Evolutionary conservation across 2,329 filamentous ascomycete species (phyloP).

Genomic region (Setomelanomma holmii): DNA sequence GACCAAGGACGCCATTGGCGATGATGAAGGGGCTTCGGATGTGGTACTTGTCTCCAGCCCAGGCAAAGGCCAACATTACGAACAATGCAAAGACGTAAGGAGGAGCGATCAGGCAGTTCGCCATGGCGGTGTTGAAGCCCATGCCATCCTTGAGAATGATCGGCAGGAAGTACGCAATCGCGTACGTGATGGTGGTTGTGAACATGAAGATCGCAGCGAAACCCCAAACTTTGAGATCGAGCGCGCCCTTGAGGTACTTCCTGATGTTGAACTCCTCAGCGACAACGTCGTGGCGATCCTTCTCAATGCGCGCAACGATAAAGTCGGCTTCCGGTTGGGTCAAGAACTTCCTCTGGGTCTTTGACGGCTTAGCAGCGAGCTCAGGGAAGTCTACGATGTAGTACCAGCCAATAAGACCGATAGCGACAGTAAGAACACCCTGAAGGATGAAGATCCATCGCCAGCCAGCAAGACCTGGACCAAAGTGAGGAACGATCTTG

Average conservation of each 20-base stretch:
- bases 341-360: conserved; percentile 32
- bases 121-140: conserved; percentile 33
- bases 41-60: conserved; percentile 70
- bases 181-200: conserved; percentile 36
- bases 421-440: conserved; percentile 27
- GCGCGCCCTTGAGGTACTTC: conserved; percentile 25
- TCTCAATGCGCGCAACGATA: conserved; percentile 35
- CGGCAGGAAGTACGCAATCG: conserved; percentile 39
- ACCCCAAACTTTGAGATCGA: conserved; percentile 31
- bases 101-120: conserved; percentile 35
- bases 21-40: conserved; percentile 71
- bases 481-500: conserved; percentile 24
- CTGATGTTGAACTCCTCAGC: conserved; percentile 33
- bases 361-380: conserved; percentile 25
- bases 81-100: conserved; percentile 36
- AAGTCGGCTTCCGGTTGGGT: conserved; percentile 35
- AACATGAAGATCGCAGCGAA: conserved; percentile 33
- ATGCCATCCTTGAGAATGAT: conserved; percentile 41
- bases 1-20: conserved; percentile 68
- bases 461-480: conserved; percentile 45
- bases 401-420: conserved; percentile 30
- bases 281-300: conserved; percentile 36
- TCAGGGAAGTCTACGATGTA: conserved; percentile 39
- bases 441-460: conserved; percentile 35
- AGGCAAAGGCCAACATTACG: conserved; percentile 61